Conservation (phyloP, 2,329 filamentous ascomycete species). For the Trichoderma gracile region DNA sequence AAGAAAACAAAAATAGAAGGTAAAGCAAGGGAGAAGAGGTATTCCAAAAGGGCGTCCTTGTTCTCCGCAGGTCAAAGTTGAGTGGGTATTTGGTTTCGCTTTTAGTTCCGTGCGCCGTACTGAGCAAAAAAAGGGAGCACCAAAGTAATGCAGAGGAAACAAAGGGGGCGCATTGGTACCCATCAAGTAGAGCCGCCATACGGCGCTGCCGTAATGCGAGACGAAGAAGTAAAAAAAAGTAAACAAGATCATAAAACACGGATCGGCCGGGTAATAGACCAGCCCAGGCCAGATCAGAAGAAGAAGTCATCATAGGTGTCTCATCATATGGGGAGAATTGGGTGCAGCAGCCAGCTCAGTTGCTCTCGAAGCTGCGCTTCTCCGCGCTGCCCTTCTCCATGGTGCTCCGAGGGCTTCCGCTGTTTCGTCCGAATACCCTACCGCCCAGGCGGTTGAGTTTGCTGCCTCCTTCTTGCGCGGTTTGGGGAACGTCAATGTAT, state of each 20-base stretch:
- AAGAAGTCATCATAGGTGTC: background rate
- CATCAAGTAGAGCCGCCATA: background rate
- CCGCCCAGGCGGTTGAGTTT: conserved; percentile 59
- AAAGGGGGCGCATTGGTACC: conserved; percentile 3
- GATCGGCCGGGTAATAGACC: conserved; percentile 8
- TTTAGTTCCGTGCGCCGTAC: conserved; percentile 37
- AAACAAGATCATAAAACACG: conserved; percentile 22
- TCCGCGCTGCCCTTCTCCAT: conserved; percentile 55
- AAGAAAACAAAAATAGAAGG: background rate
- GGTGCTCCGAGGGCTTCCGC: conserved; percentile 54
- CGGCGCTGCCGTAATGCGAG: conserved; percentile 7
- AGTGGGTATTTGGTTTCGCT: conserved; percentile 37
- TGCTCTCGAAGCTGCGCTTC: conserved; percentile 49
- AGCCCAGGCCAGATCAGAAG: conserved; percentile 23
- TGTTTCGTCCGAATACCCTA: conserved; percentile 55
- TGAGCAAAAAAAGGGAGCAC: conserved; percentile 33
- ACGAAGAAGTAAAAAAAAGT: too few species aligned
- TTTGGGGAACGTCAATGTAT: conserved; percentile 53
- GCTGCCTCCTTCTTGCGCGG: conserved; percentile 42
- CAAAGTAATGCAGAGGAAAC: conserved; percentile 26
- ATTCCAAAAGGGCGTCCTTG: background rate
- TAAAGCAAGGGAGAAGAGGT: background rate
- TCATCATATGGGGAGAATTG: background rate
- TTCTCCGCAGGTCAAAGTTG: conserved; percentile 29
- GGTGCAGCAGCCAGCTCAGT: conserved; percentile 28